Evolutionary conservation across 2,329 filamentous ascomycete species (phyloP), one percentile per base, ranked within the genome.

Genomic region (Cryphonectria carpinicola): DNA sequence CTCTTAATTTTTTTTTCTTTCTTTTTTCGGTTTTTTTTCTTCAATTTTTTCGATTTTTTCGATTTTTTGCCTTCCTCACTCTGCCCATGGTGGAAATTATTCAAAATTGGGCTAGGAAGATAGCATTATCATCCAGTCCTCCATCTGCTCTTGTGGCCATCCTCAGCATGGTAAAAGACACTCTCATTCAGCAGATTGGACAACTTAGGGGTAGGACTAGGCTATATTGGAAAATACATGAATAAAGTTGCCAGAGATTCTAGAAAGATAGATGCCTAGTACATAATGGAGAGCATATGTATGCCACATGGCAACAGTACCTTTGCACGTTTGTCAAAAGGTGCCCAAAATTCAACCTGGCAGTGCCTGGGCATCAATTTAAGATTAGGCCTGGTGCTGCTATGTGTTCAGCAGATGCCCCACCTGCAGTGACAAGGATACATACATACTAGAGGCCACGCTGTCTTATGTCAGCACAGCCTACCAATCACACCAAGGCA

Each of bases 401-500:
- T n/a, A n/a, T n/a, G n/a, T n/a, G n/a, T 49, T n/a, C 22, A 49
- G 19, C 46, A n/a, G 1, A n/a, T 19, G 19, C 46, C 46, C 46
- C 46, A 49, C 46, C 22, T n/a, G 19, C 22, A 49, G 43, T 49
- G 43, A 22, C 43, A 39, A 11, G 37, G 37, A 32, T 22, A 22
- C 43, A 49, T 8, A 28, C 28, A 28, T 28, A 28, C 28, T 28
- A 22, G 22, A 7, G 58, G 65, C 65, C n/a, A 54, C 19, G 8
- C 32, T 7, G 22, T 46, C 19, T 62, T 62, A 37, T 54, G 58
- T 46, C 39, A 67, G 37, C 66, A 49, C 28, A 41, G 14, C 14
- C 19, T 52, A 19, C 63, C 63, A 65, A 65, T 65, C 63, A 65
- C 43, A 35, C 32, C 25, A 35, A 19, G 41, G 65, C 41, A 10